Conservation (phyloP, 2,329 filamentous ascomycete genomes). For the Aspergillus jensenii region DNA sequence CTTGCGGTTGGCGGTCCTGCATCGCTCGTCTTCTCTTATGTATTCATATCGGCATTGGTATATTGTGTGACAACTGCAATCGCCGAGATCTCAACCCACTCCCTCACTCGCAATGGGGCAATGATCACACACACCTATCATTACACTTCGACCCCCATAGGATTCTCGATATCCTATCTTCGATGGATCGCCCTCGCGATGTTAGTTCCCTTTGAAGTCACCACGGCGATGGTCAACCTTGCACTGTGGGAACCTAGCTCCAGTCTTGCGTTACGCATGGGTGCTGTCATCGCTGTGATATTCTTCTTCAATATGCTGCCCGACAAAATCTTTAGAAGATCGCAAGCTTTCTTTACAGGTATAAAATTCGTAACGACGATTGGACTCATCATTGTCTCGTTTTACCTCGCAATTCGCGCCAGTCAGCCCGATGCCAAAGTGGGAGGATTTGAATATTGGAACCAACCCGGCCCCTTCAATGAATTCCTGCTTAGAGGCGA, state of each 20-base stretch:
- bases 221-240: conserved; percentile 64
- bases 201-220: conserved; percentile 59
- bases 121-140: conserved; percentile 42
- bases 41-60: conserved; percentile 47
- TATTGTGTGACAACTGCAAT: conserved; percentile 49
- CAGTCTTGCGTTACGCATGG: conserved; percentile 45
- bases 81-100: conserved; percentile 40
- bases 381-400: conserved; percentile 49
- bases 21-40: conserved; percentile 53
- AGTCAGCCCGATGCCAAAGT: conserved; percentile 44
- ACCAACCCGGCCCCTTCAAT: conserved; percentile 49
- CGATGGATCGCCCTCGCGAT: conserved; percentile 50
- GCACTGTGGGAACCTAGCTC: conserved; percentile 54
- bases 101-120: conserved; percentile 38
- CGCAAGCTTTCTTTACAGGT: conserved; percentile 50
- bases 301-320: conserved; percentile 49
- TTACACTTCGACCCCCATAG: conserved; percentile 40
- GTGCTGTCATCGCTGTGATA: conserved; percentile 59
- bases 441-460: conserved; percentile 54
- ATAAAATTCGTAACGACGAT: conserved; percentile 52
- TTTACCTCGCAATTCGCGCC: conserved; percentile 55
- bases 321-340: conserved; percentile 49
- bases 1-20: conserved; percentile 54
- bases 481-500: conserved; percentile 48
- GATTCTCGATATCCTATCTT: conserved; percentile 40